Evolutionary conservation across 495 filamentous ascomycete genomes (phyloP).

Genomic region (Patellaria atrata): DNA sequence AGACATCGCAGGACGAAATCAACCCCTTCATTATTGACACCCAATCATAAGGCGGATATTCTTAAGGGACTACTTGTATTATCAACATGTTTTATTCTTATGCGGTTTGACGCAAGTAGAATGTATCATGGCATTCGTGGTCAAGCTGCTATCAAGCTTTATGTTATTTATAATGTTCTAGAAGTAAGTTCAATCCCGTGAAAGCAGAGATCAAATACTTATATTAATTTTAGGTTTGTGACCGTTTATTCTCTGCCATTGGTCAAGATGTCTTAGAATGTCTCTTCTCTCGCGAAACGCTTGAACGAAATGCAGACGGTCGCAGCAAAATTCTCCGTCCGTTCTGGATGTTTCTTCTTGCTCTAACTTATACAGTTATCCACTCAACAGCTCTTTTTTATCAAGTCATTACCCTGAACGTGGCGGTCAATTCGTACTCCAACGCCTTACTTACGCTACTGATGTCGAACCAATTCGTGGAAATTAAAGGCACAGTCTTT

Average conservation of each 20-base stretch:
- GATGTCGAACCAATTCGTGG: constrained; percentile 91
- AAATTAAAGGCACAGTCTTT: constrained; percentile 96
- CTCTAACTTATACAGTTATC: constrained; percentile 71
- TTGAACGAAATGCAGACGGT: constrained; percentile 74
- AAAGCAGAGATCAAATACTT: too few relatives aligned
- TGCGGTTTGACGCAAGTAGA: constrained; percentile 86
- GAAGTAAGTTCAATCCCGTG: constrained; percentile 39
- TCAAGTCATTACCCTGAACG: constrained; percentile 93
- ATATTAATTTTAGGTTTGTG: constrained; percentile 38
- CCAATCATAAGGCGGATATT: constrained; percentile 89
- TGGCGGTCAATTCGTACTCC: constrained; percentile 96
- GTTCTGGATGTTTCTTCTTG: constrained; percentile 78
- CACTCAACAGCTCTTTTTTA: constrained; percentile 86
- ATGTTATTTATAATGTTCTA: constrained; percentile 94
- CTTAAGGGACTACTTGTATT: constrained; percentile 79
- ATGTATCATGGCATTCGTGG: constrained; percentile 98
- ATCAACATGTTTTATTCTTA: constrained; percentile 66
- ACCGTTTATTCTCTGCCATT: constrained; percentile 75
- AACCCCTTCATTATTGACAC: constrained; percentile 63
- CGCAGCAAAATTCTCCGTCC: constrained; percentile 86
- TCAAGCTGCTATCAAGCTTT: constrained; percentile 93
- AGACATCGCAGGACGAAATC: constrained; percentile 69
- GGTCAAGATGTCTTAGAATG: constrained; percentile 96
- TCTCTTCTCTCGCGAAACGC: constrained; percentile 79
- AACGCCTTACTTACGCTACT: constrained; percentile 87